phyloP scores from a whole-genome alignment of 495 filamentous ascomycete species.

The Corynascus novoguineensis region DNA sequence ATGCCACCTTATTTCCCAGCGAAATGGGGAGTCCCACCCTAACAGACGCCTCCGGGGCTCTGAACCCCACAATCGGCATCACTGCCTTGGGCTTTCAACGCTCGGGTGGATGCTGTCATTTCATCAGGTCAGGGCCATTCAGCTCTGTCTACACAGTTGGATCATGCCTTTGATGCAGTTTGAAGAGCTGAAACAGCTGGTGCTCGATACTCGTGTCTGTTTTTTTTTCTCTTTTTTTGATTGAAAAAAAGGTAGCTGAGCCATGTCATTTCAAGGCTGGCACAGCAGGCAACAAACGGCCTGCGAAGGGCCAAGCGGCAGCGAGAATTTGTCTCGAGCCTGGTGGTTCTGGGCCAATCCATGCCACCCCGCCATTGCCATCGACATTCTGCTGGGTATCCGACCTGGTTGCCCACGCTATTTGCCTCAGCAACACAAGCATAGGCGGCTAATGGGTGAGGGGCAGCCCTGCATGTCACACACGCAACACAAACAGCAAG shows the following conservation, averaged over 20 bases:
- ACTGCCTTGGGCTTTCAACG: not conserved
- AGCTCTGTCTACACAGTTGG: no score
- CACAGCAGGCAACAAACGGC: not conserved
- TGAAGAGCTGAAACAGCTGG: no score
- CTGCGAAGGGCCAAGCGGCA: not conserved
- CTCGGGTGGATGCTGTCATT: slow-evolving; percentile 10
- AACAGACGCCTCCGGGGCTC: slow-evolving; percentile 18
- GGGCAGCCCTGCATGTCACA: slow-evolving; percentile 13
- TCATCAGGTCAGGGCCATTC: no score
- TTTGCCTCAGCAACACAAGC: not conserved
- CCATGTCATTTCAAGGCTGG: no score
- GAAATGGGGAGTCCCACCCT: slow-evolving; percentile 17
- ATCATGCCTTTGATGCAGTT: no score
- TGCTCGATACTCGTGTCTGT: no score
- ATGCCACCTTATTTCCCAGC: slow-evolving; percentile 14
- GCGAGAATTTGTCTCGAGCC: not conserved
- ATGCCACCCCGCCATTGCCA: slow-evolving; percentile 1
- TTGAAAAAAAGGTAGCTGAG: no score
- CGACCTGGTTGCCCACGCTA: not conserved
- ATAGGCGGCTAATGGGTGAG: slow-evolving; percentile 7
- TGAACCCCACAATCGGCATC: slow-evolving; percentile 15
- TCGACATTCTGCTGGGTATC: not conserved
- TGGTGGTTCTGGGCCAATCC: slow-evolving; percentile 4
- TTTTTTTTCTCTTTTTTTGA: no score
- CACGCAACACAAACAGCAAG: slow-evolving; percentile 2